Evolutionary conservation across 2,329 filamentous ascomycete species (phyloP).

Genomic region (Xylariaceae sp.): DNA sequence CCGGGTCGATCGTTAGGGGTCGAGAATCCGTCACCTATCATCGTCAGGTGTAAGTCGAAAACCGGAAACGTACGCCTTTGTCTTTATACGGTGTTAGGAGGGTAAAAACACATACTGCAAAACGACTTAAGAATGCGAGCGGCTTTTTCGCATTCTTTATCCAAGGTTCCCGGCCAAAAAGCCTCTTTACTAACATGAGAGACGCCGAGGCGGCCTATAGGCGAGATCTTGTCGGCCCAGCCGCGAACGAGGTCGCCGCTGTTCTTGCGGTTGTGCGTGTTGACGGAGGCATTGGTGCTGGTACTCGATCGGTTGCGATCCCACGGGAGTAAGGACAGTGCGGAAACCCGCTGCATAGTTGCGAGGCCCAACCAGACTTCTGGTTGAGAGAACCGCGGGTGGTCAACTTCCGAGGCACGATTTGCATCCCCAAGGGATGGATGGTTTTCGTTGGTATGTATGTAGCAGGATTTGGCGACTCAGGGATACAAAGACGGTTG

Average conservation of each 20-base stretch:
- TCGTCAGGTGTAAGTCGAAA: slow-evolving; percentile 14
- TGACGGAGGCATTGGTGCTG: slow-evolving; percentile 42
- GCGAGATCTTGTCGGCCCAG: slow-evolving; percentile 53
- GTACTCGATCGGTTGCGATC: slow-evolving; percentile 36
- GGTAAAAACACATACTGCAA: slow-evolving; percentile 64
- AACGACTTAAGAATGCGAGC: slow-evolving; percentile 88
- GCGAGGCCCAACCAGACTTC: neutral
- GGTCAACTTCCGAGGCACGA: slow-evolving; percentile 16
- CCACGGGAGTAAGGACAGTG: slow-evolving; percentile 48
- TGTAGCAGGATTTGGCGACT: slow-evolving; percentile 11
- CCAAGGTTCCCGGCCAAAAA: slow-evolving; percentile 83
- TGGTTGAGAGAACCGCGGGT: slow-evolving; percentile 12
- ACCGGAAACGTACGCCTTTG: neutral
- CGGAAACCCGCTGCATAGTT: slow-evolving; percentile 51
- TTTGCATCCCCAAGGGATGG: slow-evolving; percentile 16
- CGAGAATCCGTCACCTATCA: slow-evolving; percentile 58
- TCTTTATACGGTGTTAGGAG: slow-evolving; percentile 11
- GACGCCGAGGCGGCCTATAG: slow-evolving; percentile 69
- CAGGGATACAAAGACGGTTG: slow-evolving; percentile 1
- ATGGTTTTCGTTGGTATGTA: slow-evolving; percentile 1
- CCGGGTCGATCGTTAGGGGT: slow-evolving; percentile 45
- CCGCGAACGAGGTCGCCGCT: slow-evolving; percentile 45
- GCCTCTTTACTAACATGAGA: slow-evolving; percentile 69
- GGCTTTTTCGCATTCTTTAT: slow-evolving; percentile 90
- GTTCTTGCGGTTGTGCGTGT: slow-evolving; percentile 35